A percentile compares a stretch with the other conserved stretches of the same genome.
These are phyloP conservation scores for Calonectria hongkongensis DNA, from an alignment of 2,329 filamentous ascomycete species.

Conservation along the genomic window DNA sequence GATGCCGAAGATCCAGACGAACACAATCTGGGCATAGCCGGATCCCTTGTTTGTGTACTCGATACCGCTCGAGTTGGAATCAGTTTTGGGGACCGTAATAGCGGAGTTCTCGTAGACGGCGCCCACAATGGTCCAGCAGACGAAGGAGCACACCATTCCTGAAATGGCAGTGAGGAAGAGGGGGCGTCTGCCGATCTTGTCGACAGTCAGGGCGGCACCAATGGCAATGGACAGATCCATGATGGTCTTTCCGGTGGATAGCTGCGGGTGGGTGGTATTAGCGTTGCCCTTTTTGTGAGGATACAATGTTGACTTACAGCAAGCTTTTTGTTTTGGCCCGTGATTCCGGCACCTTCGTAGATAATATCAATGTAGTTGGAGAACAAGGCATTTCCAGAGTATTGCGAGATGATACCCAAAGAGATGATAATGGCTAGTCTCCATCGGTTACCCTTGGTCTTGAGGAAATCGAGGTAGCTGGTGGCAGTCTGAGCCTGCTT, in stretches of 20 bases:
- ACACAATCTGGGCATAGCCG: conserved; percentile 73
- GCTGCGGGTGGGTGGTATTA: conserved; percentile 44
- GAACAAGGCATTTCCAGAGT: conserved; percentile 80
- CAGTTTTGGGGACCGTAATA: conserved; percentile 41
- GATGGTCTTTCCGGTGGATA: conserved; percentile 74
- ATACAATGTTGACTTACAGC: conserved; percentile 60
- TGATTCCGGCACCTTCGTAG: conserved; percentile 77
- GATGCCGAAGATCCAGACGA: conserved; percentile 76
- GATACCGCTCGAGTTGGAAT: conserved; percentile 48
- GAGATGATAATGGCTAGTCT: conserved; percentile 77
- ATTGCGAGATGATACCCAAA: conserved; percentile 80
- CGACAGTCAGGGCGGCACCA: conserved; percentile 69
- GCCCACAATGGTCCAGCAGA: conserved; percentile 71
- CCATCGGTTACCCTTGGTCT: conserved; percentile 79
- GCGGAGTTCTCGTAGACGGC: conserved; percentile 69
- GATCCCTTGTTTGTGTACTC: conserved; percentile 64
- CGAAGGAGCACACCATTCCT: conserved; percentile 69
- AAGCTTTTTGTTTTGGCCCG: conserved; percentile 72
- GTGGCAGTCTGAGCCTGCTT: conserved; percentile 67
- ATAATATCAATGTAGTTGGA: conserved; percentile 80
- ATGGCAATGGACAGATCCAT: conserved; percentile 76
- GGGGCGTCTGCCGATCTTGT: conserved; percentile 71
- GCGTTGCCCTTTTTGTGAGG: background rate
- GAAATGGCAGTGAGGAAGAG: conserved; percentile 71
- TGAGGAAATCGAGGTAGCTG: conserved; percentile 76